These are phyloP conservation scores for Zarea fungicola DNA, from an alignment of 2,329 filamentous ascomycete genomes.

Conservation along the genomic window DNA sequence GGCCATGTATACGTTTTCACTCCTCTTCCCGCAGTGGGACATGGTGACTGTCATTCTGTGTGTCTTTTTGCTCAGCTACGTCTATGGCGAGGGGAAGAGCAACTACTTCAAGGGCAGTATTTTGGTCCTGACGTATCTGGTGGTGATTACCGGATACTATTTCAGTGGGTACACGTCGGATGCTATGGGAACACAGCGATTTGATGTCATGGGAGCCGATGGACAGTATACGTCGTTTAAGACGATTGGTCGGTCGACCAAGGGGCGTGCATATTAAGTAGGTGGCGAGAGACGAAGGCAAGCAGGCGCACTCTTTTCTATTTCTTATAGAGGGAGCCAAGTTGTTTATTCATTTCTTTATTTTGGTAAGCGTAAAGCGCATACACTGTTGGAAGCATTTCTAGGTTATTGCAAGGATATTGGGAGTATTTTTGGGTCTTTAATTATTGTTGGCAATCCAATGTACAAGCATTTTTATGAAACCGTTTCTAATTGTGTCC, in stretches of 20 bases:
- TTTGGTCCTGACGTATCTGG: slow-evolving; percentile 84
- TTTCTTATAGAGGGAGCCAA: not conserved
- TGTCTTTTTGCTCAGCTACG: slow-evolving; percentile 93
- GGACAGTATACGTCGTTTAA: slow-evolving; percentile 48
- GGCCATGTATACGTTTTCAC: slow-evolving; percentile 64
- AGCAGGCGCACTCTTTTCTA: not conserved
- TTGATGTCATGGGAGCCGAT: slow-evolving; percentile 48
- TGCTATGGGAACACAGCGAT: slow-evolving; percentile 41
- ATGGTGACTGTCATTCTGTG: slow-evolving; percentile 96
- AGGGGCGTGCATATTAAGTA: slow-evolving; percentile 25
- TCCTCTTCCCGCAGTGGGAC: slow-evolving; percentile 98
- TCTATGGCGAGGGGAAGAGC: slow-evolving; percentile 98
- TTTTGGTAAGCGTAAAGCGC: slow-evolving; percentile 1
- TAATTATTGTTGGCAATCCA: not conserved
- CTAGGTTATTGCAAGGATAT: slow-evolving; percentile 5
- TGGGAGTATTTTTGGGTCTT: not conserved
- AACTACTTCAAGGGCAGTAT: slow-evolving; percentile 99
- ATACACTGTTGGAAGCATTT: slow-evolving; percentile 7
- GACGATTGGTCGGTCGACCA: slow-evolving; percentile 45
- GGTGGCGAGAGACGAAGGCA: no score
- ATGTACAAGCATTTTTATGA: not conserved
- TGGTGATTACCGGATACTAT: slow-evolving; percentile 88
- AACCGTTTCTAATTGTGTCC: no score
- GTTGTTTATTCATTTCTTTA: not conserved
- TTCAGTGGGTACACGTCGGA: slow-evolving; percentile 59